phyloP scores from a whole-genome alignment of 257 asterid species.

The Forsythia suspensa region DNA sequence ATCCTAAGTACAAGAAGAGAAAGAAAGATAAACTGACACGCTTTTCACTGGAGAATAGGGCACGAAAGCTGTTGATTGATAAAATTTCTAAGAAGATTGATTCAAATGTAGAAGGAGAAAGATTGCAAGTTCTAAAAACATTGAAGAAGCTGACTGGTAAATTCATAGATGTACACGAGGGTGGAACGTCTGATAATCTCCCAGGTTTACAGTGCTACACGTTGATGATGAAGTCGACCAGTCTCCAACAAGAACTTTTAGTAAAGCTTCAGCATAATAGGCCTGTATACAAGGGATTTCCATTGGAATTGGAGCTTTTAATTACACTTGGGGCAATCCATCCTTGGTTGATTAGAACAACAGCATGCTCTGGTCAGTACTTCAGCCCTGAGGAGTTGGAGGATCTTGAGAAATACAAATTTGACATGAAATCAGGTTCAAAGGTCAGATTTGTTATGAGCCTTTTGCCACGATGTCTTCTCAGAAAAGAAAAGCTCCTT shows the following conservation, averaged over 20 bases:
- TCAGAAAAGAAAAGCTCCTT: constrained; percentile 69
- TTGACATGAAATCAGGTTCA: constrained; percentile 75
- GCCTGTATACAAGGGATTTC: constrained; percentile 84
- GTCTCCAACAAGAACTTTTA: constrained; percentile 70
- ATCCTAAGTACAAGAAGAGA: constrained; percentile 77
- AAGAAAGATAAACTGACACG: constrained; percentile 55
- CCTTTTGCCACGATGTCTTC: constrained; percentile 81
- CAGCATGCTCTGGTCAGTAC: constrained; percentile 70
- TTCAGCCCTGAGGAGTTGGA: constrained; percentile 61
- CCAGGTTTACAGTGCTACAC: constrained; percentile 97
- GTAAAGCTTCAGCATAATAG: constrained; percentile 75
- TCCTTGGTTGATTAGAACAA: constrained; percentile 90
- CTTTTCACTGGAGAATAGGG: constrained; percentile 77
- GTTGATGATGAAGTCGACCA: constrained; percentile 88
- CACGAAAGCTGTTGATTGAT: constrained; percentile 78
- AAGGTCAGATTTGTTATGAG: constrained; percentile 91
- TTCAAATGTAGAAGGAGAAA: constrained; percentile 63
- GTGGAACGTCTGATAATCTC: constrained; percentile 69
- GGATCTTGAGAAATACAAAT: constrained; percentile 71
- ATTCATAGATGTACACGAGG: constrained; percentile 92
- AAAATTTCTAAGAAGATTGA: constrained; percentile 76
- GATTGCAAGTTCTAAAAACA: constrained; percentile 70
- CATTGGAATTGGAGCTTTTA: constrained; percentile 77
- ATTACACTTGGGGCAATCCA: constrained; percentile 96
- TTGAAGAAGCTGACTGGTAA: constrained; percentile 69